Conservation (phyloP, 352 stramenopile genomes). For the Hyaloperonospora arabidopsidis region DNA sequence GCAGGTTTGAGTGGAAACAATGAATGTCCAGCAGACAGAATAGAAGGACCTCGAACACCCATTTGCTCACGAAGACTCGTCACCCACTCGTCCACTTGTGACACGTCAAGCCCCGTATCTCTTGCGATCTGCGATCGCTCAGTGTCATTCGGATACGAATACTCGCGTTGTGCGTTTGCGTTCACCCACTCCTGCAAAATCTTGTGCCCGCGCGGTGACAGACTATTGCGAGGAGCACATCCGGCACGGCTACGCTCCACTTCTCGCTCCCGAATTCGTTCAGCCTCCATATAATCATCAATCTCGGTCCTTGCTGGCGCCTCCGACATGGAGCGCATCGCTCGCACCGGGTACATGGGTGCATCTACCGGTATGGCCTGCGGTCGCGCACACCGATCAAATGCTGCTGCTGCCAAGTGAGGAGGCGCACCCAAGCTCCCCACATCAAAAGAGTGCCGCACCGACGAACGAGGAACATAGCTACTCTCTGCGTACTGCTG, state of each 20-base stretch:
- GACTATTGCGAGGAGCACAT: constrained; percentile 35
- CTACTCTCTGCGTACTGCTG: constrained; percentile 27
- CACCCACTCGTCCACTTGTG: constrained; percentile 82
- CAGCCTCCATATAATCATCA: constrained; percentile 61
- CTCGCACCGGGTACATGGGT: constrained; percentile 36
- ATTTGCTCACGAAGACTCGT: constrained; percentile 68
- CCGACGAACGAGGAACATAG: constrained; percentile 35
- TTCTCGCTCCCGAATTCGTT: constrained; percentile 59
- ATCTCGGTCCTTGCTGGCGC: constrained; percentile 36
- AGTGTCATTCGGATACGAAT: constrained; percentile 49
- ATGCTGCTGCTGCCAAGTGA: constrained; percentile 15
- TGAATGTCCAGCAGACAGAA: constrained; percentile 50
- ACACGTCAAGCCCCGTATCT: constrained; percentile 66
- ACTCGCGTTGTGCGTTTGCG: constrained; percentile 50
- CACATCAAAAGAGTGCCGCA: constrained; percentile 65
- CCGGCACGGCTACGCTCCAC: constrained; percentile 36
- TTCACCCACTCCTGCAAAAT: constrained; percentile 78
- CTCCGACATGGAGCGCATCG: constrained; percentile 62
- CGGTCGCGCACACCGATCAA: constrained; percentile 28
- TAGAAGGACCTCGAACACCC: constrained; percentile 31
- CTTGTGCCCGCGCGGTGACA: constrained; percentile 62
- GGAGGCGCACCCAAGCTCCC: constrained; percentile 41
- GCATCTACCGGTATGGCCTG: constrained; percentile 21
- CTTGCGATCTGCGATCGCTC: constrained; percentile 71
- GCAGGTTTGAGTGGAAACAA: constrained; percentile 45